Percentiles rank a stretch among this genome's conserved stretches.
phyloP scores from a whole-genome alignment of 352 stramenopile species.

The Globisporangium solare region DNA sequence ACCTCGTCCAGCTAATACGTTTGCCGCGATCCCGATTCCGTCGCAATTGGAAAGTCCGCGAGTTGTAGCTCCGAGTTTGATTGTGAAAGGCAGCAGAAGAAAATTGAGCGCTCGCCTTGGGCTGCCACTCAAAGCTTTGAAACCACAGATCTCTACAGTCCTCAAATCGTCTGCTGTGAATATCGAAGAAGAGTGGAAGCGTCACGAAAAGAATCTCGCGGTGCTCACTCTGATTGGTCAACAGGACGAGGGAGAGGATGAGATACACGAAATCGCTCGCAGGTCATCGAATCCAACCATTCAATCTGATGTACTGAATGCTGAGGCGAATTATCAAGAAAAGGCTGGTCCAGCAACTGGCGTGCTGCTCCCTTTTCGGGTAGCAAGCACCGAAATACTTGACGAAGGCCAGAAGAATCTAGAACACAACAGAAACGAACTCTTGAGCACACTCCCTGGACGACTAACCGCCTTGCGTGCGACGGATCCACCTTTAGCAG shows the following conservation, averaged over 20 bases:
- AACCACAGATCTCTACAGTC: slow-evolving; percentile 1
- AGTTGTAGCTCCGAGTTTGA: not conserved
- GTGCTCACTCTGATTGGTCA: not conserved
- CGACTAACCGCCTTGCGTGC: not conserved
- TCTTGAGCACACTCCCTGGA: not conserved
- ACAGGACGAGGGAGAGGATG: slow-evolving; percentile 1
- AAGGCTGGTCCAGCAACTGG: not conserved
- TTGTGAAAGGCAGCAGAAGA: not conserved
- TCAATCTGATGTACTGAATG: not conserved
- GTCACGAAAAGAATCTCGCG: slow-evolving; percentile 12
- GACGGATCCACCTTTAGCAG: not conserved
- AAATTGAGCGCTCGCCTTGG: slow-evolving; percentile 10
- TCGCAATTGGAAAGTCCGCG: not conserved
- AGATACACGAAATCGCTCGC: not conserved
- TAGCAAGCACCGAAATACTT: slow-evolving; percentile 1
- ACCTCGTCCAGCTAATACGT: not conserved
- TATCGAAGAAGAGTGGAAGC: slow-evolving; percentile 6
- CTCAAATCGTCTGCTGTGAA: not conserved
- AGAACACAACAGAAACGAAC: not conserved
- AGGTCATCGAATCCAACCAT: not conserved
- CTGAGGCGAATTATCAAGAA: not conserved
- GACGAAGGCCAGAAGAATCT: not conserved
- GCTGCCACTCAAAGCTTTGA: not conserved
- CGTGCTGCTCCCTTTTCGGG: not conserved
- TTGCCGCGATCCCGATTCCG: not conserved